phyloP scores from a whole-genome alignment of 495 filamentous ascomycete genomes.

The Hamigera avellanea region DNA sequence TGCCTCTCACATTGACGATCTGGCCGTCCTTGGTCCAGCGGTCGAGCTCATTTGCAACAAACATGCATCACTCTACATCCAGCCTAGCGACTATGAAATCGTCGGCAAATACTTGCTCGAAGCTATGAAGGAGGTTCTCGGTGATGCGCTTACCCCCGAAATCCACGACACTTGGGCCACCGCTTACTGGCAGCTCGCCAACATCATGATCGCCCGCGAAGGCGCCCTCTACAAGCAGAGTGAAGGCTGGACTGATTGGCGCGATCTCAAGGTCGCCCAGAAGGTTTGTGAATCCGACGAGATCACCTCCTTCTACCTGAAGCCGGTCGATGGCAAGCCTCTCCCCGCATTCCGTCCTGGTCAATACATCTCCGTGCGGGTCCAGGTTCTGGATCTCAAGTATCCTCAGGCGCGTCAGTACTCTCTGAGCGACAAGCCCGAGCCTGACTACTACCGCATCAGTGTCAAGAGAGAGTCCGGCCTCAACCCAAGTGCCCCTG shows the following conservation, averaged over 20 bases:
- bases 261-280: constrained; percentile 51
- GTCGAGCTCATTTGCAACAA: constrained; percentile 68
- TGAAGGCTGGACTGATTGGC: constrained; percentile 50
- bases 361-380: constrained; percentile 56
- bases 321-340: constrained; percentile 47
- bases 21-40: constrained; percentile 44
- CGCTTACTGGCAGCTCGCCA: constrained; percentile 61
- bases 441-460: constrained; percentile 52
- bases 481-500: constrained; percentile 25
- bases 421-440: constrained; percentile 53
- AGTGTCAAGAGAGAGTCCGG: constrained; percentile 57
- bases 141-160: constrained; percentile 51
- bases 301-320: constrained; percentile 62
- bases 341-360: constrained; percentile 54
- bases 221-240: constrained; percentile 45
- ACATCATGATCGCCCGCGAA: constrained; percentile 57
- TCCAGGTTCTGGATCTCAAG: constrained; percentile 44
- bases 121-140: constrained; percentile 56
- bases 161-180: constrained; percentile 58
- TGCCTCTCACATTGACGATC: constrained; percentile 59
- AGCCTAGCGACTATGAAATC: constrained; percentile 54
- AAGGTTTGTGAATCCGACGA: constrained; percentile 52
- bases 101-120: constrained; percentile 57
- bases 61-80: constrained; percentile 60
- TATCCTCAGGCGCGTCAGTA: constrained; percentile 60